These are phyloP conservation scores for Hyaloperonospora brassicae DNA, from an alignment of 352 stramenopile genomes.

Conservation along the genomic window DNA sequence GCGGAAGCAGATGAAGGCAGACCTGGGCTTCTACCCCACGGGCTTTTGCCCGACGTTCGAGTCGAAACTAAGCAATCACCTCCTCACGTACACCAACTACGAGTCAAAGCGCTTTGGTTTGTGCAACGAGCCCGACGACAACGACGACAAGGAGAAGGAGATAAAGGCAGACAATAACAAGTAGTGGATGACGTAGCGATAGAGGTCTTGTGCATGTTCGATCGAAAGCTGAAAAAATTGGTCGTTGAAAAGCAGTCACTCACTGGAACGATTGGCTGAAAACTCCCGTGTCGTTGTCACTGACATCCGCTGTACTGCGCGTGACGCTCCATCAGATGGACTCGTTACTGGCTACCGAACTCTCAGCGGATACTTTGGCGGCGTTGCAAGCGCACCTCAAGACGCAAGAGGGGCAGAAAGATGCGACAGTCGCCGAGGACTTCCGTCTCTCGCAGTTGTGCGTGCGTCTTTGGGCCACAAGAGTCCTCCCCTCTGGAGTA, in stretches of 20 bases:
- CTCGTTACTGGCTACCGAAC: slow-evolving; percentile 34
- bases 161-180: too few relatives aligned
- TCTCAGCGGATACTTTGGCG: slow-evolving; percentile 44
- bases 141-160: too few relatives aligned
- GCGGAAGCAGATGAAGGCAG: slow-evolving; percentile 42
- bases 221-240: too few relatives aligned
- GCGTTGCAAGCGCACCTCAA: slow-evolving; percentile 44
- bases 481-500: too few relatives aligned
- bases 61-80: slow-evolving; percentile 52
- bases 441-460: slow-evolving; percentile 55
- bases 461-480: not conserved
- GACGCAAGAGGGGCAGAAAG: slow-evolving; percentile 30
- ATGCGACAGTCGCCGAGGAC: slow-evolving; percentile 37
- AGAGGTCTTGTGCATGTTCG: too few relatives aligned
- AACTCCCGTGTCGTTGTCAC: too few relatives aligned
- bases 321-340: slow-evolving; percentile 18
- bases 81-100: slow-evolving; percentile 59
- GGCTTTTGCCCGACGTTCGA: slow-evolving; percentile 43
- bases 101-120: slow-evolving; percentile 35
- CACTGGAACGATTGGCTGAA: too few relatives aligned
- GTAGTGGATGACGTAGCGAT: too few relatives aligned
- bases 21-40: slow-evolving; percentile 38
- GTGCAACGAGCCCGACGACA: too few relatives aligned
- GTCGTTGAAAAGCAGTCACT: too few relatives aligned
- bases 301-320: too few relatives aligned